phyloP scores from a whole-genome alignment of 1,139 yeast species.

The Arxiozyma bovina region DNA sequence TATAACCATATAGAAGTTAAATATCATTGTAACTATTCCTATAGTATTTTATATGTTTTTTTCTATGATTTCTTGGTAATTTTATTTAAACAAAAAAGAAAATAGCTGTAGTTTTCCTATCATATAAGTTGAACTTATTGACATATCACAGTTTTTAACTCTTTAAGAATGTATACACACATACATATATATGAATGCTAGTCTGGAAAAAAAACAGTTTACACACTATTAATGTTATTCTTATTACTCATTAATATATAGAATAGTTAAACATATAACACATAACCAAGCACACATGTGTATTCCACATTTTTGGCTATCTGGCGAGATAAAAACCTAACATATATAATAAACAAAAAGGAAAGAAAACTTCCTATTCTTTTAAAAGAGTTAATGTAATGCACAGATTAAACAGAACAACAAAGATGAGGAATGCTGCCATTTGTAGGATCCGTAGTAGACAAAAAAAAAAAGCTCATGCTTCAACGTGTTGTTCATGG shows the following conservation, averaged over 20 bases:
- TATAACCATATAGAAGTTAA: too few relatives aligned
- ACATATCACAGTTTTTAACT: too few relatives aligned
- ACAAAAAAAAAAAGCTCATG: not conserved
- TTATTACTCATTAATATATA: too few relatives aligned
- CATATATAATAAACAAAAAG: too few relatives aligned
- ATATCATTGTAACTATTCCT: not conserved
- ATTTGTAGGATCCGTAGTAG: not conserved
- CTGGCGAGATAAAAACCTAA: not conserved
- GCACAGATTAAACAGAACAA: not conserved
- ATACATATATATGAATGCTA: too few relatives aligned
- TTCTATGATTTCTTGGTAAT: too few relatives aligned
- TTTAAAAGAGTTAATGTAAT: not conserved
- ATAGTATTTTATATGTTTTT: too few relatives aligned
- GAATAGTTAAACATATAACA: too few relatives aligned
- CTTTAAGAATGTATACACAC: too few relatives aligned
- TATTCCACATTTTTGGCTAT: not conserved
- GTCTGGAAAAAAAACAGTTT: not conserved
- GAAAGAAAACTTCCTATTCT: not conserved
- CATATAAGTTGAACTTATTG: too few relatives aligned
- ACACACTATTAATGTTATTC: not conserved
- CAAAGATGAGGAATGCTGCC: not conserved
- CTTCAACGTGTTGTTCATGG: slow-evolving; percentile 56
- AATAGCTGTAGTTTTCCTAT: not conserved
- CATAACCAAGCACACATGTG: not conserved
- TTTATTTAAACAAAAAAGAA: too few relatives aligned